These are phyloP conservation scores for Suillus weaverae DNA, from an alignment of 768 basidiomycete species.

Conservation along the genomic window DNA sequence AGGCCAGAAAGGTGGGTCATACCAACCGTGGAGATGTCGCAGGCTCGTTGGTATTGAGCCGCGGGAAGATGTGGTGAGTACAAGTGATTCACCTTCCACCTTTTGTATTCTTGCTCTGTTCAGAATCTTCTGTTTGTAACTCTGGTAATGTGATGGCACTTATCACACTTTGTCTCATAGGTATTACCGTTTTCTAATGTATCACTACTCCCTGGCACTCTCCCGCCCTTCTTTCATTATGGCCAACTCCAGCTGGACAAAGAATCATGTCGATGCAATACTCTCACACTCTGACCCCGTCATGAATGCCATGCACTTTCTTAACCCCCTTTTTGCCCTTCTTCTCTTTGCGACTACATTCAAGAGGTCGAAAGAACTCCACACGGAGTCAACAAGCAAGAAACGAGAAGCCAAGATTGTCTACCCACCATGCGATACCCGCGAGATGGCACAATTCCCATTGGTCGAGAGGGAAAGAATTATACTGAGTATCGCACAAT, in stretches of 20 bases:
- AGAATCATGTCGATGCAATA: slow-evolving; percentile 76
- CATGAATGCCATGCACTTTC: slow-evolving; percentile 45
- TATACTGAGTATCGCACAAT: slow-evolving; percentile 89
- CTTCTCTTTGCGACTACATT: slow-evolving; percentile 24
- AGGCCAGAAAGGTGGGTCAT: slow-evolving; percentile 60
- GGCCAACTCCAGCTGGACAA: slow-evolving; percentile 97
- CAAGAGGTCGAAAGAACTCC: slow-evolving; percentile 10
- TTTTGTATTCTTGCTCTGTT: background rate
- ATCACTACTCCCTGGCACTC: slow-evolving; percentile 76
- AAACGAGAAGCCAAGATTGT: slow-evolving; percentile 64
- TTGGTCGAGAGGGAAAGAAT: slow-evolving; percentile 57
- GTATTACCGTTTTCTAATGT: slow-evolving; percentile 89
- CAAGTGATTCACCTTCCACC: background rate
- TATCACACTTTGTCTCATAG: slow-evolving; percentile 35
- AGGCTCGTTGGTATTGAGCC: slow-evolving; percentile 50
- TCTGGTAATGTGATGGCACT: background rate
- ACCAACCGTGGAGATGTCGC: slow-evolving; percentile 58
- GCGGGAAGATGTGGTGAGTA: slow-evolving; percentile 63
- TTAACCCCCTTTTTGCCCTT: slow-evolving; percentile 42
- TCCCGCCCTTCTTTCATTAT: slow-evolving; percentile 74
- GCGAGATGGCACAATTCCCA: slow-evolving; percentile 59
- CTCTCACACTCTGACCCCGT: slow-evolving; percentile 54
- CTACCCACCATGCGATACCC: slow-evolving; percentile 92
- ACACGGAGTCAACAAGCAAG: slow-evolving; percentile 87
- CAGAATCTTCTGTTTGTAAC: background rate